Base-by-base conservation (phyloP, 2,329 filamentous ascomycete species). In the Teratosphaeria epicoccoides region DNA sequence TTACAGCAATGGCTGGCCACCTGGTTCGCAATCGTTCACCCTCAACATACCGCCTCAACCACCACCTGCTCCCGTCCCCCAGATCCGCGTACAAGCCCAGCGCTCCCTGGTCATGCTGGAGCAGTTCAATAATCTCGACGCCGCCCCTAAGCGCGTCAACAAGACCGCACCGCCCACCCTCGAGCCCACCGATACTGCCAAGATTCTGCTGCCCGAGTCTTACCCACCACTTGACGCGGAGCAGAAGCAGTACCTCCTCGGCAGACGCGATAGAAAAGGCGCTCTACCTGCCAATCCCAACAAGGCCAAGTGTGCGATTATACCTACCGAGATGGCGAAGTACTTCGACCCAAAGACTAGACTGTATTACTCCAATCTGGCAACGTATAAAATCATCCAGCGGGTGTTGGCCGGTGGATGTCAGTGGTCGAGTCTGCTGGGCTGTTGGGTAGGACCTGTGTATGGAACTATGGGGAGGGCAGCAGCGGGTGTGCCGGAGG, bases 321-420 rank as follows among this genome's bases (percentile, higher is more conserved):
- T 88, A 1, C 26, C 63, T 2, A 50, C 50, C 3, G 62, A 85
- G 84, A 62, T 80, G 49, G 93, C 91, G 11, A 82, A 82, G 50
- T 97, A 94, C 68, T 80, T 83, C 23, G 93, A 98, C 67, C 88
- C 89, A 0, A 79, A 80, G 59, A 97, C 91, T 0, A 87, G 87
- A 0, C 76, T 97, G 14, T 81, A 84, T 0, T 98, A 91, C 69
- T 79, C 81, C 57, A 91, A 91, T 65, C 74, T 81, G 43, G 80
- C 84, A 56, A 90, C 89, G 0, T 96, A 89, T 70, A 82, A 82
- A 61, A 83, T 94, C 67, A 85, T 97, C 45, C 84, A 87, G 62
- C 81, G 84, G 51, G 76, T 95, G 12, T 71, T 81, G 49, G 78
- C 75, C 1, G 85, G 88, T 43, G 82, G 87, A 44, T 90, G 89